phyloP scores from a whole-genome alignment of 2,329 filamentous ascomycete species.

The Trichoderma sp. region DNA sequence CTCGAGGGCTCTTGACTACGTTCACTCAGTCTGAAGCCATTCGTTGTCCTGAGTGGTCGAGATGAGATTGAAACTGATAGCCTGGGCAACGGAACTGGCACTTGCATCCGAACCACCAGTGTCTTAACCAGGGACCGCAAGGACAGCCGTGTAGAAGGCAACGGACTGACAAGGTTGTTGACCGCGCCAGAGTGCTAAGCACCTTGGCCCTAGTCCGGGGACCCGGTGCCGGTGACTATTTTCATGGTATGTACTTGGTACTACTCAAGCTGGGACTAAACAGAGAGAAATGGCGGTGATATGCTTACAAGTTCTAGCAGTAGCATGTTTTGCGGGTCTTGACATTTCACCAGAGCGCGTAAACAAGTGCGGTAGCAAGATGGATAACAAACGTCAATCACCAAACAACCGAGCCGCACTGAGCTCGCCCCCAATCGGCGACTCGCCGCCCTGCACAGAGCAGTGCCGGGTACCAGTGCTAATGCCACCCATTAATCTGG shows the following conservation, averaged over 20 bases:
- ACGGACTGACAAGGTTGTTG: neutral
- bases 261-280: neutral
- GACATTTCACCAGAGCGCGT: neutral
- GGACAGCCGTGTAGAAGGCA: neutral
- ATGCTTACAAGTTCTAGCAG: neutral
- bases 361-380: neutral
- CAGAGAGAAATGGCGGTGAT: conserved; percentile 19
- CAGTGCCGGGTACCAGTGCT: neutral
- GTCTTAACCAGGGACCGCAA: neutral
- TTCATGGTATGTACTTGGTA: neutral
- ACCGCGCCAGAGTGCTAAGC: neutral
- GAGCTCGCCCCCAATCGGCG: neutral
- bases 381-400: neutral
- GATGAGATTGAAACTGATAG: neutral
- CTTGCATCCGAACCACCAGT: neutral
- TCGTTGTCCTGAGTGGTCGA: neutral
- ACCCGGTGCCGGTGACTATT: conserved; percentile 20
- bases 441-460: neutral
- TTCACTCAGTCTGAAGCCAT: neutral
- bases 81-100: neutral
- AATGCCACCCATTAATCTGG: neutral
- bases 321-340: neutral
- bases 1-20: neutral
- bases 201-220: conserved; percentile 19
- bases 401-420: neutral